Evolutionary conservation across 768 basidiomycete species (phyloP), one percentile per base, ranked within the genome.

Genomic region (Rhodotorula kratochvilovae): DNA sequence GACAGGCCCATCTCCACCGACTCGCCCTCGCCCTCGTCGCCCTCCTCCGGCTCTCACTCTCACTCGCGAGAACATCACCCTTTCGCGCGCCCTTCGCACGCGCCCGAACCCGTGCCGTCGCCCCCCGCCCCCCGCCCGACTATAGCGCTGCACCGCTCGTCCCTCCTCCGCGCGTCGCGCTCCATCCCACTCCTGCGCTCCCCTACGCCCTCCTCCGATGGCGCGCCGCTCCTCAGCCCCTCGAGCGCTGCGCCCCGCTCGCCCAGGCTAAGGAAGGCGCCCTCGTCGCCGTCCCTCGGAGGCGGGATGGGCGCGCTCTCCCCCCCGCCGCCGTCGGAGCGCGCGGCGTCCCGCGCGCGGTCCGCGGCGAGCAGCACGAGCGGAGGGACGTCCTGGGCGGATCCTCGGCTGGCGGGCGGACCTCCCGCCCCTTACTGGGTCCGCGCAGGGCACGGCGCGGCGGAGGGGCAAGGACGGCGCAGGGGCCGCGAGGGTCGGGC

Each of bases 351-450:
- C 46, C 25, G 39, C 58, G 31, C 39, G 42, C 1, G 43, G 27
- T 16, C 48, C n/a, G 19, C 13, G 12, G 29, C 43, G 33, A 23
- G 39, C 63, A 10, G 67, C 72, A 19, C 61, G 1, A 70, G 74
- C 33, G 61, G 73, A 19, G 68, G 67, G 77, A 77, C 55, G 75
- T 77, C 2, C 68, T 77, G 6, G 77, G 77, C 48, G 67, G 23
- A 64, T 73, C 12, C 35, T 73, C 6, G 71, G 71, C 5, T 73
- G 71, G 71, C 48, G 61, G 11, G 56, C 31, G 6, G 57, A 48
- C 25, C 35, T 54, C 17, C 17, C 54, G 33, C 19, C 3, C 8
- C 39, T n/a, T n/a, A n/a, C n/a, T n/a, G n/a, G n/a, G n/a, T n/a
- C n/a, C n/a, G n/a, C n/a, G n/a, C n/a, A n/a, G n/a, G n/a, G n/a